Evolutionary conservation across 2,329 filamentous ascomycete species (phyloP).

Genomic region (Sordariomycetes sp.): DNA sequence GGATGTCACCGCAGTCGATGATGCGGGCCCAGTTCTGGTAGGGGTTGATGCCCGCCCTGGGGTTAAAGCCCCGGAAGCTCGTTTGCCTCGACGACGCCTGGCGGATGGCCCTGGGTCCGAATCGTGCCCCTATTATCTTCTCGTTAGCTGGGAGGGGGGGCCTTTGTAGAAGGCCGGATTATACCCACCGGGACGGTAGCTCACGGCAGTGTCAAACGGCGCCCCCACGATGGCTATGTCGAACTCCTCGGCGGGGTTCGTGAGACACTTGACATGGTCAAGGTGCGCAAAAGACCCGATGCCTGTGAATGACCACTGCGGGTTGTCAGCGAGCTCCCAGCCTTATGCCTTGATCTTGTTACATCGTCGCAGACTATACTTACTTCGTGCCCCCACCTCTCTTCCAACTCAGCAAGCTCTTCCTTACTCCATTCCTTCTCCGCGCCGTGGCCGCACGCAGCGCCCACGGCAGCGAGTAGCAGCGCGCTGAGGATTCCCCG

Average conservation of each 20-base stretch:
- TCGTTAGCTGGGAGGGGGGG: no score
- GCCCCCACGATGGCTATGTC: slow-evolving; percentile 65
- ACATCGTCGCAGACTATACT: background rate
- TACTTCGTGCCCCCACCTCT: slow-evolving; percentile 10
- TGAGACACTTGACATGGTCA: slow-evolving; percentile 57
- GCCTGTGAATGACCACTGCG: slow-evolving; percentile 46
- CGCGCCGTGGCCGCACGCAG: no score
- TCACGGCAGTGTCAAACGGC: slow-evolving; percentile 65
- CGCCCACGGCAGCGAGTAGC: no score
- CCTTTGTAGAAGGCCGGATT: no score
- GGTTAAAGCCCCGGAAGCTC: slow-evolving; percentile 72
- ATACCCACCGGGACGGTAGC: slow-evolving; percentile 51
- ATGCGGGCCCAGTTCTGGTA: slow-evolving; percentile 70
- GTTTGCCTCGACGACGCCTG: slow-evolving; percentile 75
- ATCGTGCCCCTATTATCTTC: slow-evolving; percentile 68
- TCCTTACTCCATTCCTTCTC: no score
- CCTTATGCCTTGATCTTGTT: no score
- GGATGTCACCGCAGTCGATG: slow-evolving; percentile 84
- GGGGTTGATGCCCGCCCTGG: slow-evolving; percentile 71
- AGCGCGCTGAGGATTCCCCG: no score
- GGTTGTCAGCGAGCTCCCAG: background rate
- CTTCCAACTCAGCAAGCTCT: background rate
- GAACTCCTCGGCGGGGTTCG: slow-evolving; percentile 50
- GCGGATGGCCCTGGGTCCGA: slow-evolving; percentile 80
- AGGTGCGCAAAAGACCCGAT: slow-evolving; percentile 69